Base-by-base conservation (phyloP, 2,329 filamentous ascomycete species). In the Clonostachys sp. region DNA sequence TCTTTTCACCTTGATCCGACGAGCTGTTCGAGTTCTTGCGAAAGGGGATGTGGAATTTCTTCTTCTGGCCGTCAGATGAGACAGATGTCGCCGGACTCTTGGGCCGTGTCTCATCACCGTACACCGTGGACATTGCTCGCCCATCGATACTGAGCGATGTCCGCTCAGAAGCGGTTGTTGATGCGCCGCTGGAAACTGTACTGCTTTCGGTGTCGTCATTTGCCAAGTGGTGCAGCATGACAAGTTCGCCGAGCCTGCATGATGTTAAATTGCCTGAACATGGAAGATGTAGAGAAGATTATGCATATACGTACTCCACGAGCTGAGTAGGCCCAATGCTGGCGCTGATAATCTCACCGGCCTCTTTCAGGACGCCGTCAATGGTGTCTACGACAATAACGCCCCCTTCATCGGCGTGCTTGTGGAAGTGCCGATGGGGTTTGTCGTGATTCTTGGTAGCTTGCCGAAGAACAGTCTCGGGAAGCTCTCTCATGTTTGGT, bases 281-380 rank as follows among this genome's bases (percentile, higher is more conserved):
- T 30, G n/a, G 9, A 35, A 12, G 16, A 20, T n/a, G 14, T 16
- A 45, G 20, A 39, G 18, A 17, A 9, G 45, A 40, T 6, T 6
- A 71, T 30, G 24, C 24, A 10, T 30, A 30, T 30, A 30, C 77
- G 65, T 61, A 81, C 79, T 96, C 92, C 1, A 96, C 88, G 5
- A 96, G 77, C 56, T 95, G 86, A 42, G 83, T 77, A 0, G 88
- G 83, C 18, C 75, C 74, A 30, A 96, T 71, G 0, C 83, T 84
- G 0, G 89, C 89, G 54, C 89, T 81, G 10, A 95, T 86, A 43
- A 97, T 74, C 70, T 97, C 92, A 0, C 92, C 92, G 0, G 91
- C 87, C 61, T 96, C 89, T 56, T 84, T 84, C 41, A 96, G 63
- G 42, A 86, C 91, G 0, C 87, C 88, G 30, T 89, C 84, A 0